Base-by-base conservation (phyloP, 2,329 filamentous ascomycete species). In the Botrytis pseudocinerea region DNA sequence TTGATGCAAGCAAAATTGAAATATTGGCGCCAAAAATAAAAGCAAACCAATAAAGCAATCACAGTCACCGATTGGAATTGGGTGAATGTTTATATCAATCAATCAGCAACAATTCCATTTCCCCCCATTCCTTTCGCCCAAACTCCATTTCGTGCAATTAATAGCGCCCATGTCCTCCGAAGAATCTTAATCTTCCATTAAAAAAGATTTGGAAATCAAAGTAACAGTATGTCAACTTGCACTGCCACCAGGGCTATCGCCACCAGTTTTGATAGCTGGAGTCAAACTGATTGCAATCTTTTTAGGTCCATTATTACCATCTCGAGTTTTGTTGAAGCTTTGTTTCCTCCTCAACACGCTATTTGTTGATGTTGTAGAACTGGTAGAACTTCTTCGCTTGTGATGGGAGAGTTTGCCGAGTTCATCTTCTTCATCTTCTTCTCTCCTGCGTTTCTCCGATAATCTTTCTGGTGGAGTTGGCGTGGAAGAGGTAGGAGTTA, bases 401-500 rank as follows among this genome's bases (percentile, higher is more conserved):
- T 76, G 74, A 66, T 88, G 84, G 76, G 93, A 90, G 78, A 98
- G 86, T 82, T 96, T 97, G 71, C 91, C 90, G n/a, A 98, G 84
- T 79, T 95, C 93, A 76, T 98, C 95, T 72, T 97, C 95, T 63
- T 98, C 95, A 75, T 97, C 94, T 73, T 98, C 95, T 80, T 97
- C 95, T 78, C 96, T 89, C 65, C 95, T 89, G 65, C 95, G 91
- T 83, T 98, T 98, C 81, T 97, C 93, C 0, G 94, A 92, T 28
- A 97, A 83, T 71, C 93, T 88, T 82, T 97, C 94, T 0, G 91
- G 92, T 5, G 92, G 91, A 10, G 81, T 79, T 42, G 81, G 80
- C n/a, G 78, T 80, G 66, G 80, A 80, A 59, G 82, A 80, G 18
- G 72, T 75, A 66, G 54, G 74, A 60, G 60, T 76, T 60, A 71